Evolutionary conservation across 176 grass and related monocot genomes (phyloP).

Genomic region (Leersia perrieri): DNA sequence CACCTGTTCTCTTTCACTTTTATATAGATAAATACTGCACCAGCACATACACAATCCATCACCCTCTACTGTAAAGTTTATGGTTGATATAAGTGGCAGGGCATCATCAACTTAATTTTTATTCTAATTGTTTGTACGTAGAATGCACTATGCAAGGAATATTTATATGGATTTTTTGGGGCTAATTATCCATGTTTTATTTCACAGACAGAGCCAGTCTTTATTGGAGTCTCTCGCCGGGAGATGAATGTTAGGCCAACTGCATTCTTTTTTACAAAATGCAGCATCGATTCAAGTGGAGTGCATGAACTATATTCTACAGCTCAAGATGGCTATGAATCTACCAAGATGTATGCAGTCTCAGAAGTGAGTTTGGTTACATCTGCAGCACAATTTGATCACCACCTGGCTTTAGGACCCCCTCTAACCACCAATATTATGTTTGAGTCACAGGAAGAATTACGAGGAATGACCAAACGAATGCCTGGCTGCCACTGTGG

Average conservation of each 20-base stretch:
- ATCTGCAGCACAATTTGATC: not conserved
- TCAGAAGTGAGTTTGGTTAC: conserved; percentile 41
- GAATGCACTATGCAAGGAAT: not conserved
- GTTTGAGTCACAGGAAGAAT: conserved; percentile 55
- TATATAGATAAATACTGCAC: not conserved
- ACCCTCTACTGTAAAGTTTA: not conserved
- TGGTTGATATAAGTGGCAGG: not conserved
- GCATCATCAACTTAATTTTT: not conserved
- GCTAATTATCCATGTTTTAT: not conserved
- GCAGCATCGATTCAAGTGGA: conserved; percentile 52
- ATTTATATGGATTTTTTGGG: not conserved
- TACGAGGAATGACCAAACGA: conserved; percentile 43
- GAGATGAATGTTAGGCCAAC: conserved; percentile 85
- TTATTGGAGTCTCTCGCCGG: conserved; percentile 84
- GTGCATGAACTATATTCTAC: conserved; percentile 65
- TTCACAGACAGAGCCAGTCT: conserved; percentile 66
- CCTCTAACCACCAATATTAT: not conserved
- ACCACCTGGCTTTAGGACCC: not conserved
- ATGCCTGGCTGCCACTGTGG: conserved; percentile 89
- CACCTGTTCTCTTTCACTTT: not conserved
- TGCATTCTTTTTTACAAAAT: conserved; percentile 88
- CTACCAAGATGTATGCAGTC: conserved; percentile 69
- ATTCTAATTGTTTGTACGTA: not conserved
- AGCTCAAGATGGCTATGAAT: conserved; percentile 97
- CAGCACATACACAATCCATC: not conserved